Percentiles rank a stretch among this genome's conserved stretches.
phyloP scores from a whole-genome alignment of 441 rosid species.

The Dalechampia spathulata region DNA sequence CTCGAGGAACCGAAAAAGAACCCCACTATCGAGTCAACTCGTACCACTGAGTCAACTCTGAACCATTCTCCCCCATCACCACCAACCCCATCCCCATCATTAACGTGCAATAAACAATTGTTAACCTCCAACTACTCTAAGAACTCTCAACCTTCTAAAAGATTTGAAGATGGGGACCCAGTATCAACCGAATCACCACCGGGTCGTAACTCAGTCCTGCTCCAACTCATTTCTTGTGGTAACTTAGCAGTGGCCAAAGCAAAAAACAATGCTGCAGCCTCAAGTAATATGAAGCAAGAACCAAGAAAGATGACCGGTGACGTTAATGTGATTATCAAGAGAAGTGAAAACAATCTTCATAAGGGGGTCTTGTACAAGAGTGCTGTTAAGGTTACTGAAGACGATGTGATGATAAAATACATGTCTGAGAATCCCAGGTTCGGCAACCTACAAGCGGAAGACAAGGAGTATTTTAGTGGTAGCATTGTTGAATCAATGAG shows the following conservation, averaged over 20 bases:
- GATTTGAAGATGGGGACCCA: constrained; percentile 52
- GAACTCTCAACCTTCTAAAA: constrained; percentile 16
- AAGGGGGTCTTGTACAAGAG: constrained; percentile 41
- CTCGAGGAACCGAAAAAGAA: constrained; percentile 25
- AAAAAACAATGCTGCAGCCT: constrained; percentile 15
- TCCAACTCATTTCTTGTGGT: constrained; percentile 76
- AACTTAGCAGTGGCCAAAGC: constrained; percentile 34
- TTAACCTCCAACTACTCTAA: background rate
- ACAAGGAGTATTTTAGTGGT: constrained; percentile 86
- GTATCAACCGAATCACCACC: constrained; percentile 17
- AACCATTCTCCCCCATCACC: constrained; percentile 17
- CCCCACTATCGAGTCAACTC: background rate
- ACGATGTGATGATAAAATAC: constrained; percentile 48
- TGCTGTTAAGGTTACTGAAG: constrained; percentile 36
- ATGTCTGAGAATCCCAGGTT: constrained; percentile 97
- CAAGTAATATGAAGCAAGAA: constrained; percentile 25
- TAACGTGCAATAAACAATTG: constrained; percentile 8
- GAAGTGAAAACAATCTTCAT: constrained; percentile 31
- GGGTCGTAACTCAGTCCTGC: constrained; percentile 57
- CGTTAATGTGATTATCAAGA: constrained; percentile 16
- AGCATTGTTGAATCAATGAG: constrained; percentile 66
- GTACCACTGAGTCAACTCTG: constrained; percentile 17
- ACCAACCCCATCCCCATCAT: constrained; percentile 4
- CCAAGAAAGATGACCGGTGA: background rate
- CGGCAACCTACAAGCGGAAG: constrained; percentile 67